A percentile compares a stretch with the other conserved stretches of the same genome.
Conservation (phyloP, 306 rosid species). For the Senna tora region DNA sequence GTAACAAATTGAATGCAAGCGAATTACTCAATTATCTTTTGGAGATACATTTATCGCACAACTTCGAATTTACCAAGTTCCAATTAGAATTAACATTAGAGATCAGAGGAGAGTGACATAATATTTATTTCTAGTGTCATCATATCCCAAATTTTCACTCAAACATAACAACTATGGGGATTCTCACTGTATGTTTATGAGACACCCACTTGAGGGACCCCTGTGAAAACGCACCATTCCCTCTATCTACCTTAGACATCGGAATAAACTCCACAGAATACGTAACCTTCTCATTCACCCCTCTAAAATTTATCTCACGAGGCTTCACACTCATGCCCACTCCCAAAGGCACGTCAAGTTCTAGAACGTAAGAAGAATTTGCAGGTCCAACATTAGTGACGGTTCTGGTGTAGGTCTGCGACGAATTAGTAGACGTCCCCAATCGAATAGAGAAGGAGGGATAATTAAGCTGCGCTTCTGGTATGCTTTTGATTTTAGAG, state of each 20-base stretch:
- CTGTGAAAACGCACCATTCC: conserved; percentile 26
- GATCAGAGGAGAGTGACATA: too few species aligned
- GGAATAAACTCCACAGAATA: conserved; percentile 46
- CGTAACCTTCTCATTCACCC: conserved; percentile 45
- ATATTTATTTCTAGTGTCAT: conserved; percentile 30
- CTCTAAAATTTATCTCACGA: conserved; percentile 38
- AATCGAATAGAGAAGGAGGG: conserved; percentile 51
- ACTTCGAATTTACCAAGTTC: not conserved
- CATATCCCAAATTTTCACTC: conserved; percentile 19
- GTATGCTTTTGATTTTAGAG: conserved; percentile 33
- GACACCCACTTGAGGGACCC: conserved; percentile 61
- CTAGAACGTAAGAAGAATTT: conserved; percentile 40
- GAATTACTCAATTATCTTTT: not conserved
- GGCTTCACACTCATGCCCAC: conserved; percentile 41
- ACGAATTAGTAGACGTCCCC: conserved; percentile 22
- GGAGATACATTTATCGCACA: not conserved
- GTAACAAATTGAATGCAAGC: conserved; percentile 18
- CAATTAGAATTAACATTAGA: conserved; percentile 2
- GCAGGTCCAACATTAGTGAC: conserved; percentile 55
- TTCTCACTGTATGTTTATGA: conserved; percentile 44
- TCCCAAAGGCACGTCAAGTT: conserved; percentile 38
- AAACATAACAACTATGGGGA: conserved; percentile 46
- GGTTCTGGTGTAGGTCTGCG: conserved; percentile 50
- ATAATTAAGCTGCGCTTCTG: conserved; percentile 53
- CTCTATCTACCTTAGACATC: not conserved